Conservation (phyloP, 106 monocot species). For the Dioscorea zingiberensis region DNA sequence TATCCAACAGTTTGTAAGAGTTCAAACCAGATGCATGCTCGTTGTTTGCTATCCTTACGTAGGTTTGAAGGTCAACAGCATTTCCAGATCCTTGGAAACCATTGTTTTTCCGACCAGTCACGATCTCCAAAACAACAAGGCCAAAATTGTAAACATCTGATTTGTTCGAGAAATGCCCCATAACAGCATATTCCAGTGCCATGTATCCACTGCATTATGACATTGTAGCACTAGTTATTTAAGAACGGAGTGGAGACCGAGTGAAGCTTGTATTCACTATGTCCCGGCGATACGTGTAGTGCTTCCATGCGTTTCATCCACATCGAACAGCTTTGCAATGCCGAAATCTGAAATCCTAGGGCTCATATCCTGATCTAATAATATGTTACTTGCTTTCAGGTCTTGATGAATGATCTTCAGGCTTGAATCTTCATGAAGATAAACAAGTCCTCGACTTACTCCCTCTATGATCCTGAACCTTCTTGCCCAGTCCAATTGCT, state of each 20-base stretch:
- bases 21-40: too few relatives aligned
- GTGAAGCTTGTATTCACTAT: neutral
- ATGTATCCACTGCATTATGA: conserved; percentile 23
- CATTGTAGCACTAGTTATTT: too few relatives aligned
- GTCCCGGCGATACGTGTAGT: conserved; percentile 3
- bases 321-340: neutral
- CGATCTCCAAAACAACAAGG: conserved; percentile 20
- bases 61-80: neutral
- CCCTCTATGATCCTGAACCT: conserved; percentile 1
- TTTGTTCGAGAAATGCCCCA: conserved; percentile 18
- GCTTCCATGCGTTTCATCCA: neutral
- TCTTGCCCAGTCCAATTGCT: neutral
- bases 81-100: neutral
- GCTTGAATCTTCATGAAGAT: conserved; percentile 5
- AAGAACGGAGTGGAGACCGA: too few relatives aligned
- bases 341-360: conserved; percentile 9
- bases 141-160: conserved; percentile 31
- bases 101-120: conserved; percentile 21
- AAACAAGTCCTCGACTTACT: neutral
- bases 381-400: neutral
- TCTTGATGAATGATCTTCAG: conserved; percentile 3
- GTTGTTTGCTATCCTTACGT: too few relatives aligned
- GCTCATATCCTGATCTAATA: conserved; percentile 2
- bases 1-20: too few relatives aligned
- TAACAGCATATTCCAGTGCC: conserved; percentile 29